Base-by-base conservation (phyloP, 2,329 filamentous ascomycete species). In the Capronia epimyces region DNA sequence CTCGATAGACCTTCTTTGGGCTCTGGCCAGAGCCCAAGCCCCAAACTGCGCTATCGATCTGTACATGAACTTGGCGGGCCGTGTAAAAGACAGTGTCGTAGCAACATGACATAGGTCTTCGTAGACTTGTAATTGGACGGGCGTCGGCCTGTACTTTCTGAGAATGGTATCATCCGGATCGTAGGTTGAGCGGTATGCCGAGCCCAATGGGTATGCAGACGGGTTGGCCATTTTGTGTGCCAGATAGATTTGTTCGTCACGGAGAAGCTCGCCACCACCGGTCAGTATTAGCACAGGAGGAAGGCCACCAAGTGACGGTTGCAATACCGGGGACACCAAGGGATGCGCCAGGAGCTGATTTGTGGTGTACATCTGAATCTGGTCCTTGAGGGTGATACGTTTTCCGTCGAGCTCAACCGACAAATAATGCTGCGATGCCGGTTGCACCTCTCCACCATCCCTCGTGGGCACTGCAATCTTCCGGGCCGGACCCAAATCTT, bases 21-120 rank as follows among this genome's bases (percentile, higher is more conserved):
- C 89, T 58, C 84, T 77, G 1, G 90, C 88, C 18, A 96, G 75
- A 0, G 86, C 86, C 90, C 90, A 97, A 0, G 90, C 89, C 1
- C 89, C 86, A 63, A 98, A 97, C 60, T 96, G 91, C 0, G 93
- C 87, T 46, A 96, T 82, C 1, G 88, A 87, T 42, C 91, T 81
- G 66, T 89, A 97, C 89, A 97, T 96, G 70, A 86, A 87, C 67
- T 97, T 97, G 40, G 91, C 93, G 0, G 93, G 93, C n/a, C 84
- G 80, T 0, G 91, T 97, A 66, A 95, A 97, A 62, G 88, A 95
- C n/a, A 97, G 76, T 0, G 90, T 96, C 1, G 91, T 88, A 0
- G 86, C 84, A 4, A 95, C 90, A 65, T 97, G 91, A 63, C 93
- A 97, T 2, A 97, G 73, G 62, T 95, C 87, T 51, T 97, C 91